These are phyloP conservation scores for Cladophialophora immunda DNA, from an alignment of 2,329 filamentous ascomycete genomes.

Conservation along the genomic window DNA sequence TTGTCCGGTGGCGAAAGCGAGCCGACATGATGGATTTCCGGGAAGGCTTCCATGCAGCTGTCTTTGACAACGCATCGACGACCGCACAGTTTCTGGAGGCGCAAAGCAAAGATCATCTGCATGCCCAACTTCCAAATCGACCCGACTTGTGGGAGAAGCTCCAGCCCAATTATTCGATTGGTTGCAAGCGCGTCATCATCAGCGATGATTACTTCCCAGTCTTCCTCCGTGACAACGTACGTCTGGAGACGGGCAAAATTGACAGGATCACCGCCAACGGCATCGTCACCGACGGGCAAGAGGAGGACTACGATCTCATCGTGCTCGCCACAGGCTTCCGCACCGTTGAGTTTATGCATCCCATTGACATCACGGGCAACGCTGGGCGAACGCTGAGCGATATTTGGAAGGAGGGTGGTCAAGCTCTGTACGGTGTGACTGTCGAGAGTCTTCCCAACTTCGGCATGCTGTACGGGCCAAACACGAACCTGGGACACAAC, in stretches of 20 bases:
- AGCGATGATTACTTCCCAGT: constrained; percentile 65
- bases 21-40: constrained; percentile 63
- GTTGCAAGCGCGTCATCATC: constrained; percentile 54
- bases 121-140: constrained; percentile 57
- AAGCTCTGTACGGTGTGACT: constrained; percentile 61
- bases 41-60: constrained; percentile 58
- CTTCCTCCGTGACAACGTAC: constrained; percentile 57
- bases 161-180: constrained; percentile 62
- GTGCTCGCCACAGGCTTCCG: constrained; percentile 68
- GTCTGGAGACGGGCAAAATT: constrained; percentile 61
- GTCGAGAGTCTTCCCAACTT: constrained; percentile 65
- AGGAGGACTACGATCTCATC: constrained; percentile 63
- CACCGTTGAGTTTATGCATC: constrained; percentile 66
- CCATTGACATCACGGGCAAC: constrained; percentile 61
- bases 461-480: constrained; percentile 66
- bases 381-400: constrained; percentile 55
- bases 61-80: constrained; percentile 50
- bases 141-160: constrained; percentile 63
- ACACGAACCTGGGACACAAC: constrained; percentile 65
- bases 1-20: constrained; percentile 60
- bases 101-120: constrained; percentile 51
- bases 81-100: constrained; percentile 54
- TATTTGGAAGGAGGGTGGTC: constrained; percentile 64
- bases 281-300: constrained; percentile 55
- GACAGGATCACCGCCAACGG: constrained; percentile 56